Evolutionary conservation across 192 early-diverging fungal genomes (phyloP), one percentile per base, ranked within the genome.

Genomic region (Coemansia sp.): DNA sequence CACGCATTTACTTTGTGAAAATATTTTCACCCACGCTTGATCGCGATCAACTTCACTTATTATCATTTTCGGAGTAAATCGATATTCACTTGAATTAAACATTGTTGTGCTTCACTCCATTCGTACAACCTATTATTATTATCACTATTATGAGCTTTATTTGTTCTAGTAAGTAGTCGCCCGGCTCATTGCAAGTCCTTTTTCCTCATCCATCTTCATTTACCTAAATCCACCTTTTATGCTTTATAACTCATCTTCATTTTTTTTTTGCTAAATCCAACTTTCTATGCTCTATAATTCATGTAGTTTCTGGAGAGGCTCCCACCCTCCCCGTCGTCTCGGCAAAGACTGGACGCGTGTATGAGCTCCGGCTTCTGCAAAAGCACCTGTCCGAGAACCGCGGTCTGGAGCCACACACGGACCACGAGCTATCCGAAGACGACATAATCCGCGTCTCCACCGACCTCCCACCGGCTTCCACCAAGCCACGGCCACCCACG

Each of bases 321-420:
- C 93, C 93, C 41, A 83, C 85, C 59, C 87, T 93, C 64, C 96
- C 97, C 5, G 97, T 99, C 27, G 84, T 97, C 51, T 96, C 94
- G 5, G 74, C 85, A 54, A 92, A 92, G 74, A 89, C 88, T 19
- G 96, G 96, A 19, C 84, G 91, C 49, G 64, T 99, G 35, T 99
- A 90, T 81, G 96, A 99, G 68, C 89, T 87, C 65, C 80, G 92
- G 62, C 79, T 99, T 57, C 92, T 97, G 66, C 65, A 88, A 61
- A 98, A 97, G 74, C 89, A 96, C 67, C 85, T 98, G 39, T 87
- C 84, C 29, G 93, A 97, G 57, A 83, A 90, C 73, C 25, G 27
- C 27, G 90, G 91, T 38, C 87, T 84, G 56, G 94, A 95, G 75
- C 96, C 97, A 19, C 87, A 89, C 35, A 89, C 89, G 2, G 91